phyloP scores from a whole-genome alignment of 2,329 filamentous ascomycete genomes.

The Plenodomus tracheiphilus region DNA sequence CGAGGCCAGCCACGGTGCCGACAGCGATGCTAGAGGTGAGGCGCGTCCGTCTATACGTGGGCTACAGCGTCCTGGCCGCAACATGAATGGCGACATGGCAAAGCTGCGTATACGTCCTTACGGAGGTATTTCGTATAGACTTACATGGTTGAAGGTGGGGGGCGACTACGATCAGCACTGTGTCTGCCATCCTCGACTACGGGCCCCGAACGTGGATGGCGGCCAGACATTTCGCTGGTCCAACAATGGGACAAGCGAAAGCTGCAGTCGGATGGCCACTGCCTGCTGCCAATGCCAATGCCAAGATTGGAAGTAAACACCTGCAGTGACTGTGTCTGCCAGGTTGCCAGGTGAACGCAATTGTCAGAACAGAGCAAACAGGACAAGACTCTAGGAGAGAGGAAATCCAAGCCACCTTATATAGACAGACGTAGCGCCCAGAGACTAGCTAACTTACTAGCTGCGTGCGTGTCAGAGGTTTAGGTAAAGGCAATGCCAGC shows the following conservation, averaged over 20 bases:
- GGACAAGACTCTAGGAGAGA: no score
- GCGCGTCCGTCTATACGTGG: no score
- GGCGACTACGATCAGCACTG: not conserved
- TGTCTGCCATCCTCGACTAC: not conserved
- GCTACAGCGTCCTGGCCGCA: no score
- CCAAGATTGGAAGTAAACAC: not conserved
- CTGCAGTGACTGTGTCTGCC: not conserved
- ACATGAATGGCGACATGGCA: no score
- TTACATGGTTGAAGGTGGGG: not conserved
- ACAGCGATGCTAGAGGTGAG: no score
- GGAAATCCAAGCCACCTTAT: not conserved
- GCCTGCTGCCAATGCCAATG: constrained; percentile 1
- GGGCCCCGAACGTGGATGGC: not conserved
- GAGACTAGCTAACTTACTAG: not conserved
- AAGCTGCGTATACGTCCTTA: not conserved
- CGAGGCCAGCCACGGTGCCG: not conserved
- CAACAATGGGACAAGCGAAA: not conserved
- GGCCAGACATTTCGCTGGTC: constrained; percentile 1
- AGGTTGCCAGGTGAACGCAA: not conserved
- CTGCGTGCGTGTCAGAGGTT: no score
- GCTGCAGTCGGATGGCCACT: not conserved
- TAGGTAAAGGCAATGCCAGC: not conserved
- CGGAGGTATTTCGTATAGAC: not conserved
- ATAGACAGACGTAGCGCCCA: not conserved
- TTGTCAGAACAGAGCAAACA: not conserved